Evolutionary conservation across 305 asterid genomes (phyloP), one percentile per base, ranked within the genome.

Genomic region (Nicotiana rustica): DNA sequence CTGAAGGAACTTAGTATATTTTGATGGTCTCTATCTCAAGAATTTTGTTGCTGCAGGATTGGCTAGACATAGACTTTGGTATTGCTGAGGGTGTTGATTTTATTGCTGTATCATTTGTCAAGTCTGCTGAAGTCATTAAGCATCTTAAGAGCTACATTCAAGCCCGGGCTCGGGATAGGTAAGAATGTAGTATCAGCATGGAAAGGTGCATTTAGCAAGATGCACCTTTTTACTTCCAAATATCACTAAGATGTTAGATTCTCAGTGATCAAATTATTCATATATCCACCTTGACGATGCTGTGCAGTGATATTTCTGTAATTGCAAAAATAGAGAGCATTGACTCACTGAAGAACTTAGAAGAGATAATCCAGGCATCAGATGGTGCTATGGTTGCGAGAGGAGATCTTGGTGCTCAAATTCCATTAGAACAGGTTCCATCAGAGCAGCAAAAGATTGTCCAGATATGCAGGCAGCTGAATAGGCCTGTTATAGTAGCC

Each of bases 301-400:
- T 83, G 77, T 73, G 84, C 97, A 96, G 99, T 81, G 98, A 96
- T 87, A 92, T 96, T 83, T 87, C 98, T 21, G 87, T 96, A 82
- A 89, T 94, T 75, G 97, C 99, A 35, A 96, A 96, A 89, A 93
- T 96, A 65, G 98, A 96, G 90, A 96, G 99, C 79, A 93, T 96
- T 7, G 99, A 96, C 89, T 96, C 99, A 4, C 85, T 96, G 85
- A 92, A 85, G 90, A 96, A 94, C 90, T 88, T 96, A 87, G 98
- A 93, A 89, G 99, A 96, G 84, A 96, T 94, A 86, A 89, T 96
- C 86, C 84, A 78, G 83, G 95, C 94, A 76, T 92, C 98, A 65
- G 99, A 95, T 86, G 99, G 98, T 77, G 97, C 98, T 84, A 96
- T 96, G 98, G 99, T 97, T 66, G 99, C 99, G 36, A 92, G 98